phyloP scores from a whole-genome alignment of 2,329 filamentous ascomycete species.

The Fusarium sp. region DNA sequence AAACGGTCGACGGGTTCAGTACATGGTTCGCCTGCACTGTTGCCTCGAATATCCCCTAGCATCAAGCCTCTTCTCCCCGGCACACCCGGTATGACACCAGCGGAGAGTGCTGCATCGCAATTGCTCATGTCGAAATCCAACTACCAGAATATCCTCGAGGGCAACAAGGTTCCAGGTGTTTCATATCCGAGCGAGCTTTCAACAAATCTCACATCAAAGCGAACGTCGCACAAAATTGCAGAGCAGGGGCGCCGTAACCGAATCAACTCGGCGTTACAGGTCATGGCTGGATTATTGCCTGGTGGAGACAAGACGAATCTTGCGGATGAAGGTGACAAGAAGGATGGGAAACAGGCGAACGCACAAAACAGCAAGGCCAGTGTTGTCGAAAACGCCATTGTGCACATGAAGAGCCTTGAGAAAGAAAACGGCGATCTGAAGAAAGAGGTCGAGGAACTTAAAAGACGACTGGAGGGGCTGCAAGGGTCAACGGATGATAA shows the following conservation, averaged over 20 bases:
- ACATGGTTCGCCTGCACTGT: conserved; percentile 85
- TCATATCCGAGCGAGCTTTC: conserved; percentile 91
- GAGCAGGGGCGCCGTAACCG: conserved; percentile 95
- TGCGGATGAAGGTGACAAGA: conserved; percentile 59
- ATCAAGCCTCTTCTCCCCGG: conserved; percentile 90
- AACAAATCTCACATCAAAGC: conserved; percentile 93
- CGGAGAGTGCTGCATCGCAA: conserved; percentile 72
- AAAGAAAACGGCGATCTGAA: conserved; percentile 76
- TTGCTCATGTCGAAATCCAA: conserved; percentile 95
- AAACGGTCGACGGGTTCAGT: conserved; percentile 80
- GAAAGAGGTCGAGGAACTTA: conserved; percentile 61
- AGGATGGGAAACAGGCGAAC: conserved; percentile 58
- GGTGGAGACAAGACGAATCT: conserved; percentile 56
- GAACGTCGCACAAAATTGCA: conserved; percentile 96
- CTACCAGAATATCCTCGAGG: conserved; percentile 96
- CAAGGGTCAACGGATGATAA: conserved; percentile 22
- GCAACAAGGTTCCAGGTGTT: conserved; percentile 88
- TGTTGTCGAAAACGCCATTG: conserved; percentile 96
- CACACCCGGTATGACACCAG: conserved; percentile 58
- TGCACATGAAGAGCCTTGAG: conserved; percentile 90
- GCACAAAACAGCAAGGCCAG: conserved; percentile 90
- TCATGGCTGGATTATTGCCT: conserved; percentile 90
- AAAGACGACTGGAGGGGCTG: conserved; percentile 46
- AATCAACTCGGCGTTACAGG: conserved; percentile 91
- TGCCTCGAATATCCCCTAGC: conserved; percentile 90